Evolutionary conservation across 495 filamentous ascomycete species (phyloP).

Genomic region (Parmelia sp.): DNA sequence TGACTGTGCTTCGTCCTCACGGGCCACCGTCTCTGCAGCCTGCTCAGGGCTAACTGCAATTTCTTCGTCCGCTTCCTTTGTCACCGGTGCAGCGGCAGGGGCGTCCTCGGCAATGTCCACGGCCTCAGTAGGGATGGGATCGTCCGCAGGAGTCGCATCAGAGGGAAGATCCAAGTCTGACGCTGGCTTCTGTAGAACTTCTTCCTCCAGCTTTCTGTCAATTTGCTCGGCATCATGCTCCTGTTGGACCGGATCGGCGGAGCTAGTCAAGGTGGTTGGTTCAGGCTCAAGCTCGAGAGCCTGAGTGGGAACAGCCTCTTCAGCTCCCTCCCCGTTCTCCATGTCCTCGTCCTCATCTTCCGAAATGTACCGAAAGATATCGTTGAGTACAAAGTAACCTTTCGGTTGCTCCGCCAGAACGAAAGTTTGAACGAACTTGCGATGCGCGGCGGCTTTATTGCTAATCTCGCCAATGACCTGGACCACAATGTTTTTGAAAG

Average conservation of each 20-base stretch:
- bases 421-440: conserved; percentile 98
- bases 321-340: conserved; percentile 36
- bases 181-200: conserved; percentile 35
- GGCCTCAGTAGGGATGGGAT: conserved; percentile 11
- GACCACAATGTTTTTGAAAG: conserved; percentile 85
- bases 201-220: conserved; percentile 52
- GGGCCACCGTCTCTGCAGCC: conserved; percentile 36
- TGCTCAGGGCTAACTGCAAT: conserved; percentile 17
- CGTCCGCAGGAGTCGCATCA: conserved; percentile 30
- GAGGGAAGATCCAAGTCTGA: conserved; percentile 41
- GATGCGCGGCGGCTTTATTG: conserved; percentile 80
- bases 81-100: conserved; percentile 16
- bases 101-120: conserved; percentile 28
- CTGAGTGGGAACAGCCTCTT: conserved; percentile 38
- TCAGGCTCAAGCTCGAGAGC: conserved; percentile 35
- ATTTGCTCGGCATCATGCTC: conserved; percentile 43
- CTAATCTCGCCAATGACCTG: conserved; percentile 97
- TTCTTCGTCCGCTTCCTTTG: conserved; percentile 9
- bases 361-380: conserved; percentile 88
- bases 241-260: conserved; percentile 34
- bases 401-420: conserved; percentile 93
- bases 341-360: conserved; percentile 71
- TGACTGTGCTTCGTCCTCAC: conserved; percentile 42
- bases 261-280: conserved; percentile 30
- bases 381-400: conserved; percentile 96